These are phyloP conservation scores for Combretum micranthum DNA, from an alignment of 345 rosid species.

Conservation along the genomic window DNA sequence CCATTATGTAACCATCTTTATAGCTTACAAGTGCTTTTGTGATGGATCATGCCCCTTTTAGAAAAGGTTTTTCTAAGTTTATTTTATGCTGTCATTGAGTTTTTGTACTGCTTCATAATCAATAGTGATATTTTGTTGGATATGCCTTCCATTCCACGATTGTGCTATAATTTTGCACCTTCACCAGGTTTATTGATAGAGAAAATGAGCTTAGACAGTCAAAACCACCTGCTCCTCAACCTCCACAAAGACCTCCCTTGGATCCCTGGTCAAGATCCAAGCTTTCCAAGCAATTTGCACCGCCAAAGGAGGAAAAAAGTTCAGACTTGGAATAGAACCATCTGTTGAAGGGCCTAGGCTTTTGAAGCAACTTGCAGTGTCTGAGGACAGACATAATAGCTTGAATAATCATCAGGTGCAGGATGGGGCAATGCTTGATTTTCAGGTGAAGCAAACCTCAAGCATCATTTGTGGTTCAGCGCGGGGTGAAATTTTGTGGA, in stretches of 20 bases:
- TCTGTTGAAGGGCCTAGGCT: no score
- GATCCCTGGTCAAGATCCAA: conserved; percentile 86
- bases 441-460: no score
- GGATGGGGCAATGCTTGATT: no score
- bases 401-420: no score
- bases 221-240: conserved; percentile 67
- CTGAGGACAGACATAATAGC: no score
- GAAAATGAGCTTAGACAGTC: conserved; percentile 86
- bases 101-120: background rate
- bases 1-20: background rate
- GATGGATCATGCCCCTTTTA: background rate
- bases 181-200: conserved; percentile 75
- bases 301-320: conserved; percentile 66
- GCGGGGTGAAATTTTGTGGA: no score
- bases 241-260: conserved; percentile 50
- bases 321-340: conserved; percentile 16
- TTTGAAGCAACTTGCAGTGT: no score
- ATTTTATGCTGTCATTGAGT: no score
- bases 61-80: background rate
- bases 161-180: background rate
- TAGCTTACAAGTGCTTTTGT: no score
- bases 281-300: conserved; percentile 66
- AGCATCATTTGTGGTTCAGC: no score
- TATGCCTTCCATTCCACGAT: background rate
- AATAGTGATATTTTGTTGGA: background rate